Base-by-base conservation (phyloP, 768 basidiomycete species). In the Mycena kentingensis region DNA sequence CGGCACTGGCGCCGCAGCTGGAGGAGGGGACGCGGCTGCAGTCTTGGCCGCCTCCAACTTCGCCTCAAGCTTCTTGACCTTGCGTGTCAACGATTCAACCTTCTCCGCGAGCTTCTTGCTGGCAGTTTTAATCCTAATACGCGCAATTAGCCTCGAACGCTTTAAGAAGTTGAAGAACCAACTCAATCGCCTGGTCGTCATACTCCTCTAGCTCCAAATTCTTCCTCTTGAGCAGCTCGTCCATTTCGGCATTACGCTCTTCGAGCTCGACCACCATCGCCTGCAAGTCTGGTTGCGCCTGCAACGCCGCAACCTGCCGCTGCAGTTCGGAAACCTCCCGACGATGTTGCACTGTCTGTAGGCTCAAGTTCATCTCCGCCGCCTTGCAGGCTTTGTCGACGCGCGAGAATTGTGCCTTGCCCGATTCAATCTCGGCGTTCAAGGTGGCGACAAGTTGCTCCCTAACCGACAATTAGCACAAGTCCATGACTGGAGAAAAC, bases 151-250 rank as follows among this genome's bases (percentile, higher is more conserved):
- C 16, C 15, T 50, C 26, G 26, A n/a, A 35, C 13, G 18, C 24
- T 55, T 19, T 16, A 21, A 8, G n/a, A 37, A 24, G 32, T 10
- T 25, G 57, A 55, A 16, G 27, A 15, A 75, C 86, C 60, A 69
- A 92, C 90, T 86, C 87, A 54, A 92, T 80, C 46, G 84, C 81
- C 29, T 81, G 81, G 63, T 93, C 90, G 60, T 93, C 90, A 50
- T 92, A 88, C 60, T 87, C 88, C 63, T 92, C 90, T 50, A 92
- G 89, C 70, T 92, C 90, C 13, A 75, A 67, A 54, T 85, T 88
- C 67, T 90, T 92, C 36, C 69, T 73, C 51, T 76, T 77, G 37
- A 92, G 70, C 37, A 89, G 71, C 38, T 83, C 82, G 59, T 92
- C 90, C 84, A 90, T 85, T 65, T 90, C 87, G 29, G 73, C 77